phyloP scores from a whole-genome alignment of 1,139 yeast genomes.

The Taphrina communis region DNA sequence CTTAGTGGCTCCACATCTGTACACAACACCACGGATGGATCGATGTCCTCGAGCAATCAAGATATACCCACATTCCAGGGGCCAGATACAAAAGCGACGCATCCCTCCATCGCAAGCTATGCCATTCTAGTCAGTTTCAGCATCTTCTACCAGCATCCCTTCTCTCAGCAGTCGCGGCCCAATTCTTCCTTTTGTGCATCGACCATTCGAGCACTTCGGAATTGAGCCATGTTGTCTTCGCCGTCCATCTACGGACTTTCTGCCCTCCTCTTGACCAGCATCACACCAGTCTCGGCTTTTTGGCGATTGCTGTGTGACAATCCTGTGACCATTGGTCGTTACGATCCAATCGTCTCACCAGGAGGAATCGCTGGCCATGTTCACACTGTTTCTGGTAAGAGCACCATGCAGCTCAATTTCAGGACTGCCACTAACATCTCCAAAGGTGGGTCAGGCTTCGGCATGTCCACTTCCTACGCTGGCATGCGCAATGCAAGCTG shows the following conservation, averaged over 20 bases:
- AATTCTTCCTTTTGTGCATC: not conserved
- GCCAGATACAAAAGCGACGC: slow-evolving; percentile 8
- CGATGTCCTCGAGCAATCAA: slow-evolving; percentile 15
- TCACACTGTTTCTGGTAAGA: slow-evolving; percentile 32
- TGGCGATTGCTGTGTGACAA: slow-evolving; percentile 40
- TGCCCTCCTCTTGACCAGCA: not conserved
- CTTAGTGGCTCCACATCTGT: slow-evolving; percentile 13
- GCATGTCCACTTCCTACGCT: slow-evolving; percentile 24
- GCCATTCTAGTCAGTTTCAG: not conserved
- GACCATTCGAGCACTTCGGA: not conserved
- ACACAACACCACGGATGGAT: not conserved
- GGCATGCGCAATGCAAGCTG: slow-evolving; percentile 26
- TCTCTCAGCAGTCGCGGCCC: too few species aligned
- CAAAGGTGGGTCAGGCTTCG: slow-evolving; percentile 38
- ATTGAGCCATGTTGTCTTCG: slow-evolving; percentile 7
- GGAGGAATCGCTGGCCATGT: slow-evolving; percentile 38
- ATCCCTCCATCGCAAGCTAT: not conserved
- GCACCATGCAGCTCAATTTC: too few species aligned
- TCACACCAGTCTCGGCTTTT: slow-evolving; percentile 33
- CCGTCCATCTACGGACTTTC: slow-evolving; percentile 4
- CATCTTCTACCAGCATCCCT: not conserved
- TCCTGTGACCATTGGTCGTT: slow-evolving; percentile 35
- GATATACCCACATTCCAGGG: slow-evolving; percentile 1
- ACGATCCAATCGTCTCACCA: slow-evolving; percentile 41
- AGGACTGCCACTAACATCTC: slow-evolving; percentile 2